Evolutionary conservation across 164 flowering plant genomes (phyloP).

Genomic region (Kingdonia uniflora): DNA sequence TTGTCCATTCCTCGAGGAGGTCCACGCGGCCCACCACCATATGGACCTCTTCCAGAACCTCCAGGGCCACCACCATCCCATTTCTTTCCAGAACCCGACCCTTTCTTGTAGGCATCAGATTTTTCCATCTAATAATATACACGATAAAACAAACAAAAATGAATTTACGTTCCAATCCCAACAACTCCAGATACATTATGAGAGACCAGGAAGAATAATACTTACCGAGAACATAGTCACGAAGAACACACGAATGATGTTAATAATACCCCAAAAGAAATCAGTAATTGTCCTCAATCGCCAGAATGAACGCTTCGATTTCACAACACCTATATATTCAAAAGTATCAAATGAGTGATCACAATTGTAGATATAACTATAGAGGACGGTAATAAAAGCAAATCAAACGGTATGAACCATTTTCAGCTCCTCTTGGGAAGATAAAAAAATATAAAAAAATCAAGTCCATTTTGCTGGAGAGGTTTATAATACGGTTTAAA

Average conservation of each 20-base stretch:
- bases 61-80: constrained; percentile 97
- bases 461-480: no score
- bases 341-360: no score
- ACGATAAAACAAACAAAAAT: neutral
- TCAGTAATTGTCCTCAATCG: constrained; percentile 66
- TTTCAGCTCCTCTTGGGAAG: no score
- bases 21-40: constrained; percentile 82
- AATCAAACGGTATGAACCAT: no score
- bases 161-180: neutral
- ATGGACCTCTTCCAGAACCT: constrained; percentile 84
- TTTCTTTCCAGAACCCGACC: constrained; percentile 66
- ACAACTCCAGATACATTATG: neutral
- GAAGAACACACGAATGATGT: constrained; percentile 63
- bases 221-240: constrained; percentile 89
- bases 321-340: constrained; percentile 65
- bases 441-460: no score
- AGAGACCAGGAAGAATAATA: neutral
- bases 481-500: no score
- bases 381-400: no score
- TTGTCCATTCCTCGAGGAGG: constrained; percentile 83
- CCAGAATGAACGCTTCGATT: constrained; percentile 83
- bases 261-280: constrained; percentile 75
- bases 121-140: constrained; percentile 68
- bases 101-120: constrained; percentile 76
- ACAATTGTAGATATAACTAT: no score